phyloP scores from a whole-genome alignment of 495 filamentous ascomycete genomes.

The Penicillium longicatenatum region DNA sequence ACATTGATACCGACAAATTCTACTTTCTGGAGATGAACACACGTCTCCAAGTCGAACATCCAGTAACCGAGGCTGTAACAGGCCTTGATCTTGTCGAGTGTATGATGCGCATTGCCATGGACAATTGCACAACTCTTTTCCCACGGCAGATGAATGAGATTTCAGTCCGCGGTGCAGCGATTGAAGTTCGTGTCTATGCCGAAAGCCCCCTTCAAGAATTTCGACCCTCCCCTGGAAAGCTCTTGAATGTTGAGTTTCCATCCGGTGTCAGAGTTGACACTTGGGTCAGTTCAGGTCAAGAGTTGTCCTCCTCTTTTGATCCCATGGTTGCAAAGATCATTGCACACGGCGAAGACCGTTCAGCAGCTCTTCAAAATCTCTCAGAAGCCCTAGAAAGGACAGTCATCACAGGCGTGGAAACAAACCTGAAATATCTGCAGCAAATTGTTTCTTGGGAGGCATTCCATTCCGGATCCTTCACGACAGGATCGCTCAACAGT shows the following conservation, averaged over 20 bases:
- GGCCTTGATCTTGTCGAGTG: constrained; percentile 85
- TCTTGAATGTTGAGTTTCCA: constrained; percentile 47
- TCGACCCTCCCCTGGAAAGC: constrained; percentile 77
- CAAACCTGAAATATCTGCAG: constrained; percentile 89
- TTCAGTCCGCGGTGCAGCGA: constrained; percentile 66
- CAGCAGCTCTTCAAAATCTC: constrained; percentile 76
- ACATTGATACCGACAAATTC: constrained; percentile 77
- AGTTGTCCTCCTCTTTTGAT: constrained; percentile 83
- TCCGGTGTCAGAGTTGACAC: constrained; percentile 78
- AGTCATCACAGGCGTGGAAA: constrained; percentile 79
- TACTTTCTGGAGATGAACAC: constrained; percentile 99
- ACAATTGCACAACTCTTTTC: constrained; percentile 66
- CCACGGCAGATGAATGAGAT: constrained; percentile 64
- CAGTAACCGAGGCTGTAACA: constrained; percentile 86
- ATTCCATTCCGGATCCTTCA: constrained; percentile 9
- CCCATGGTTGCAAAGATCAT: constrained; percentile 96
- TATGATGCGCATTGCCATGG: constrained; percentile 82
- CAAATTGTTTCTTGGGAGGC: constrained; percentile 6
- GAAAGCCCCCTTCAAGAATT: constrained; percentile 82
- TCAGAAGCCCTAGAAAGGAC: constrained; percentile 72
- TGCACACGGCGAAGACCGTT: constrained; percentile 68
- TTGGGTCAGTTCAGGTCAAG: constrained; percentile 78
- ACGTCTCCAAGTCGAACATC: constrained; percentile 88
- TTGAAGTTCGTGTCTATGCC: constrained; percentile 88
- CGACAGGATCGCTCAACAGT: constrained; percentile 5